Evolutionary conservation across 163 green algal genomes (phyloP), one percentile per base, ranked within the genome.

Genomic region (Scenedesmus sp.): DNA sequence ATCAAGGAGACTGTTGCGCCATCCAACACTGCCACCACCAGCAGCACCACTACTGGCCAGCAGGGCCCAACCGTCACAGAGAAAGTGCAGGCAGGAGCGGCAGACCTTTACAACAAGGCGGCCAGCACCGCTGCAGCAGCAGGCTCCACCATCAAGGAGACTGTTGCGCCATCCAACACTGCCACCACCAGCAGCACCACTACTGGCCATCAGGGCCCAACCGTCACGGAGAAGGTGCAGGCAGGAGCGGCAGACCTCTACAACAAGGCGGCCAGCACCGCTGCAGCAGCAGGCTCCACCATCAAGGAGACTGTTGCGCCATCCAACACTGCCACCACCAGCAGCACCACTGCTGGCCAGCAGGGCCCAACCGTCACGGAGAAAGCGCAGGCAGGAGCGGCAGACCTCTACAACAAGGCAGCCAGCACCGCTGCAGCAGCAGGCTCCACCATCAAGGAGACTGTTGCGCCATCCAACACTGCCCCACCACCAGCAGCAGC

Each of bases 291-390:
- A 20, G 84, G 86, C 24, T 76, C 81, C 35, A n/a, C 51, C 46
- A 51, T 91, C 46, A 86, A 86, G 73, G 86, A 30, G 46, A 86
- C 43, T 35, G 80, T 91, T 35, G 86, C 86, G 2, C 33, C 30
- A 4, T 76, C 86, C 15, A 76, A 91, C 40, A 76, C 86, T 76
- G 30, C 53, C 10, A 79, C 78, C 43, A 86, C 86, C 44, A 80
- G 9, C 5, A 24, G 7, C 7, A 40, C 65, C 65, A 40, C n/a
- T n/a, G n/a, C n/a, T n/a, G n/a, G n/a, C n/a, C n/a, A n/a, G n/a
- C n/a, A n/a, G n/a, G n/a, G n/a, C n/a, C n/a, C n/a, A n/a, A n/a
- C n/a, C n/a, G n/a, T 76, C 65, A 76, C 65, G 37, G 65, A 76
- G 65, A 76, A 40, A 30, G 65, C 40, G 65, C 65, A 76, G 65